phyloP scores from a whole-genome alignment of 2,329 filamentous ascomycete species.

The Daldinia sp. region DNA sequence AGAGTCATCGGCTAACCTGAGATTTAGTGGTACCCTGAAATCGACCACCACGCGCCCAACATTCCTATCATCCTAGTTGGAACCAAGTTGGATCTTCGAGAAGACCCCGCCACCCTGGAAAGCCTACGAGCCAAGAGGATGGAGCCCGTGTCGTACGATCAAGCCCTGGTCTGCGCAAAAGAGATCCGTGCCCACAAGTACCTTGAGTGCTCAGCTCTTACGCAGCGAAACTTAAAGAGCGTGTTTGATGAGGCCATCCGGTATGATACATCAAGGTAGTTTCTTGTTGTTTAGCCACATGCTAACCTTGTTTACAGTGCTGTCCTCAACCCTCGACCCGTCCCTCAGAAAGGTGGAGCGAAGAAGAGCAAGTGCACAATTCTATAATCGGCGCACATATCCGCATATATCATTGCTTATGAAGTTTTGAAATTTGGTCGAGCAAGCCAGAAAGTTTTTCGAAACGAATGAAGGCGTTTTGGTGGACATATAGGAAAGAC shows the following conservation, averaged over 20 bases:
- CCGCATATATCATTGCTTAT: slow-evolving; percentile 25
- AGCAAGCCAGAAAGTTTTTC: slow-evolving; percentile 47
- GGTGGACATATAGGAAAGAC: slow-evolving; percentile 52
- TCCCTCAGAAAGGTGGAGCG: slow-evolving; percentile 60
- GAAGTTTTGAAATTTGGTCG: slow-evolving; percentile 45
- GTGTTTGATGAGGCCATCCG: slow-evolving; percentile 99
- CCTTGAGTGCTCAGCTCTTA: slow-evolving; percentile 96
- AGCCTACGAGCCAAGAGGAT: slow-evolving; percentile 90
- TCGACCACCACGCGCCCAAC: slow-evolving; percentile 94
- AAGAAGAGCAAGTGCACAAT: slow-evolving; percentile 78
- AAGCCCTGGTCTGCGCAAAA: slow-evolving; percentile 88
- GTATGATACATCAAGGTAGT: slow-evolving; percentile 66
- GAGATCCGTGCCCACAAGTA: slow-evolving; percentile 98
- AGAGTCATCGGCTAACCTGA: slow-evolving; percentile 29
- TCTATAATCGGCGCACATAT: slow-evolving; percentile 61
- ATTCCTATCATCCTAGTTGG: slow-evolving; percentile 97
- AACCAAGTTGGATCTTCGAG: slow-evolving; percentile 95
- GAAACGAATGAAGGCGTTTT: slow-evolving; percentile 50
- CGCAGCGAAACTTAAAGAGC: slow-evolving; percentile 96
- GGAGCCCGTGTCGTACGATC: slow-evolving; percentile 96
- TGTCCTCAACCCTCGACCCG: slow-evolving; percentile 76
- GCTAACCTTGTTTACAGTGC: slow-evolving; percentile 62
- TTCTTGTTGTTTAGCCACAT: slow-evolving; percentile 37
- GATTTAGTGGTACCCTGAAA: slow-evolving; percentile 92
- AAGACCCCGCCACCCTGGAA: slow-evolving; percentile 85